Evolutionary conservation across 192 early-diverging fungal genomes (phyloP), one percentile per base, ranked within the genome.

Genomic region (Coemansia sp.): DNA sequence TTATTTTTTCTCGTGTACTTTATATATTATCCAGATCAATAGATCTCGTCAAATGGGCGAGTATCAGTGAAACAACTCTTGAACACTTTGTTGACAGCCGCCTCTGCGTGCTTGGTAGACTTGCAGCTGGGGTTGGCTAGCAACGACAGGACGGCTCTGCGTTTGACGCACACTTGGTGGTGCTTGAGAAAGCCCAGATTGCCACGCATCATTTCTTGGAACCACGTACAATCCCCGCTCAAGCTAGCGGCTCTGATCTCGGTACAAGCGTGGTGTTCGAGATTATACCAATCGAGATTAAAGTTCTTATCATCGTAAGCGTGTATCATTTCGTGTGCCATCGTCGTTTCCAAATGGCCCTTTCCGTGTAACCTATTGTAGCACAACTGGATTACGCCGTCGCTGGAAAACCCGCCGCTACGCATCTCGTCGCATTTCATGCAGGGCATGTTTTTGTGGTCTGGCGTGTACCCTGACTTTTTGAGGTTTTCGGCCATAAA

Each of bases 41-140:
- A 92, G 67, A 98, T 95, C 80, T 98, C 96, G 76, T 96, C 94
- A 78, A 95, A 98, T 1, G 96, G 96, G 48, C 90, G 87, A n/a
- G 94, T 98, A 73, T 98, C 96, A 11, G 86, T 89, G 73, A 95
- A 96, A 73, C 96, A 98, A 60, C 88, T 90, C 32, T 93, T 85
- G 83, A 94, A 98, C 4, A 96, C 96, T 55, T 89, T 88, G 48
- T 89, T 85, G 25, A 98, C 93, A 0, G 93, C 94, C 34, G 88
- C 89, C 76, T 95, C 95, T 0, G 96, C 96, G 27, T 90, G 91
- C 25, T 87, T 86, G 12, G 85, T 78, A 4, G 85, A 88, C 55
- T 88, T 84, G 76, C 93, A 95, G n/a, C 76, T 76, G 12, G 94
- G 91, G 46, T 93, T 91, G 48, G 90, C 88, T 53, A 81, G 71